A percentile compares a stretch with the other conserved stretches of the same genome.
Conservation (phyloP, 2,329 filamentous ascomycete genomes). For the Colletotrichum tropicicola region DNA sequence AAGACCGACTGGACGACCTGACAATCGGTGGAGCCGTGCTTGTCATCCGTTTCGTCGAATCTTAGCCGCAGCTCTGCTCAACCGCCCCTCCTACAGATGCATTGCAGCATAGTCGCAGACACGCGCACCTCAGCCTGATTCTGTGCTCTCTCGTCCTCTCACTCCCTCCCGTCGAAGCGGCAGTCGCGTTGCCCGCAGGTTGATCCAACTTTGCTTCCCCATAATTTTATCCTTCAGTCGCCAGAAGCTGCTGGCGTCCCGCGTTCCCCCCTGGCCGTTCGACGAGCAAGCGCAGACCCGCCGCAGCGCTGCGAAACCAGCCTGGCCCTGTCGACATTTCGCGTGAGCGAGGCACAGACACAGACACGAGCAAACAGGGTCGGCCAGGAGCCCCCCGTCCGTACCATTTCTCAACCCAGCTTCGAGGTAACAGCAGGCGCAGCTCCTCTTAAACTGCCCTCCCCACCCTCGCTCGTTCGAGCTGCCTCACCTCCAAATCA, state of each 20-base stretch:
- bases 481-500: constrained; percentile 29
- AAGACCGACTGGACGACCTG: constrained; percentile 9
- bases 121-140: constrained; percentile 27
- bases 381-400: constrained; percentile 35
- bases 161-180: neutral
- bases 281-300: constrained; percentile 21
- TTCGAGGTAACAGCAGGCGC: constrained; percentile 28
- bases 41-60: constrained; percentile 26
- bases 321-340: constrained; percentile 24
- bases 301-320: constrained; percentile 7
- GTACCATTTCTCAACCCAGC: constrained; percentile 10
- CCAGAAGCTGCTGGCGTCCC: neutral
- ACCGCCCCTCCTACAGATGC: constrained; percentile 23
- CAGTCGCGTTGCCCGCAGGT: constrained; percentile 19
- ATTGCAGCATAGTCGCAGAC: constrained; percentile 23
- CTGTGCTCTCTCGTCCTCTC: neutral
- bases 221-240: constrained; percentile 19
- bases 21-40: constrained; percentile 21
- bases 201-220: constrained; percentile 12
- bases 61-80: constrained; percentile 26
- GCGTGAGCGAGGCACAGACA: constrained; percentile 20
- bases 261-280: constrained; percentile 6
- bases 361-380: constrained; percentile 10
- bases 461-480: constrained; percentile 37
- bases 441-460: constrained; percentile 42